Base-by-base conservation (phyloP, 805 yeast genomes). In the Candida silvatica region DNA sequence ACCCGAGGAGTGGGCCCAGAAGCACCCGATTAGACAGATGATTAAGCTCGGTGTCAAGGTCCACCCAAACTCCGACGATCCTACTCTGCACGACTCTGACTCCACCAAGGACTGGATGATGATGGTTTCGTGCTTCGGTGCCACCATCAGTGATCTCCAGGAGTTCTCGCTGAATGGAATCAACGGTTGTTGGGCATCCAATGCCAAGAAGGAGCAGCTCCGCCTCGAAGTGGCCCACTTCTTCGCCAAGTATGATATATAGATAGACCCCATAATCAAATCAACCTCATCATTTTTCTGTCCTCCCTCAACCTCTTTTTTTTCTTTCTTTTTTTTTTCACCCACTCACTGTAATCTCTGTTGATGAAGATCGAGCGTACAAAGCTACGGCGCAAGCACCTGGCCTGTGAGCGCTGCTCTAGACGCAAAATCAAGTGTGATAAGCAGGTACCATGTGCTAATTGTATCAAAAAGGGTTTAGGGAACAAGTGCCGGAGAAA, bases 21-120 rank as follows among this genome's bases (percentile, higher is more conserved):
- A 49, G 34, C 59, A 54, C 36, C 59, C 58, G 4, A 54, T 54
- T 23, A 33, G 59, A 20, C 28, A 41, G 33, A 54, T 54, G 59
- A 46, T 51, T 15, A 36, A 40, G 38, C 37, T 40, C 9, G 58
- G 58, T 2, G 28, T 54, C 31, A 44, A 34, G 26, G 42, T 54
- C 14, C 54, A 52, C 40, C 59, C 58, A 5, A 54, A 54, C 36
- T 52, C 59, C 6, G 59, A 54, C 35, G 59, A 54, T 37, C 59
- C 59, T 11, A 42, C 54, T 6, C 46, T 52, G 28, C 59, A 54
- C 32, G 44, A 47, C 30, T 56, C 52, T 4, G 47, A 53, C 32
- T 53, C 58, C 6, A 52, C 58, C 2, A 43, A 40, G 30, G 44
- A 52, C 2, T 54, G 59, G 59, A 35, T 42, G 36, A 54, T 54